Base-by-base conservation (phyloP, 2,329 filamentous ascomycete species). In the Beauveria sp. region DNA sequence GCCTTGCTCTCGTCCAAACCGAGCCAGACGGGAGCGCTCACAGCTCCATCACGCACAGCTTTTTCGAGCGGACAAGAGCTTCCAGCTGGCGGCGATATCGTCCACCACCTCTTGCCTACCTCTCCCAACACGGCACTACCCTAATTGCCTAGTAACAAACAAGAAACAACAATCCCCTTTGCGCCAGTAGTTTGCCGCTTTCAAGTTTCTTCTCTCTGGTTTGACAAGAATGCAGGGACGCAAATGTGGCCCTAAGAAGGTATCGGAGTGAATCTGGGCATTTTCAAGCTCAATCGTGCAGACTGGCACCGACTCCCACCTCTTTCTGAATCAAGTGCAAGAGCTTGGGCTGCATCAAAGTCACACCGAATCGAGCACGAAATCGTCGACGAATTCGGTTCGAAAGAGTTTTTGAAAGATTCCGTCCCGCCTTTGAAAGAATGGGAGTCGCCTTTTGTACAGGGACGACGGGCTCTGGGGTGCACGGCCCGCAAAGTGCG, bases 91-190 rank as follows among this genome's bases (percentile, higher is more conserved):
- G 52, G 18, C 53, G 30, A 30, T 57, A 57, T 50, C 1, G 46
- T 61, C 60, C 53, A 57, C 60, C 60, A 61, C 18, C 47, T 45
- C 26, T 61, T 34, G 14, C 53, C 53, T 34, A 12, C 40, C 24
- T 57, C 53, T n/a, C 34, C 60, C 60, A 53, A 62, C n/a, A 54
- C 26, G 5, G 28, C 18, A 20, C 46, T 46, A 12, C 60, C 53
- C 30, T 58, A 12, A 18, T 45, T 51, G 14, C 22, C 22, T 47
- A 10, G 45, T 51, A 51, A 12, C 22, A 10, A 12, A 34, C 1
- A 12, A 34, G 10, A 34, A 12, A 1, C 30, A n/a, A 52, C 24
- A 6, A 18, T 50, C 6, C 58, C 60, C n/a, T 57, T 57, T 16
- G 26, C 38, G 30, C 59, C 59, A 7, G 59, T 14, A 34, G 5